Percentiles rank a stretch among this genome's conserved stretches.
Evolutionary conservation across 805 yeast species (phyloP).

Genomic region (Wickerhamiella allomyrinae): DNA sequence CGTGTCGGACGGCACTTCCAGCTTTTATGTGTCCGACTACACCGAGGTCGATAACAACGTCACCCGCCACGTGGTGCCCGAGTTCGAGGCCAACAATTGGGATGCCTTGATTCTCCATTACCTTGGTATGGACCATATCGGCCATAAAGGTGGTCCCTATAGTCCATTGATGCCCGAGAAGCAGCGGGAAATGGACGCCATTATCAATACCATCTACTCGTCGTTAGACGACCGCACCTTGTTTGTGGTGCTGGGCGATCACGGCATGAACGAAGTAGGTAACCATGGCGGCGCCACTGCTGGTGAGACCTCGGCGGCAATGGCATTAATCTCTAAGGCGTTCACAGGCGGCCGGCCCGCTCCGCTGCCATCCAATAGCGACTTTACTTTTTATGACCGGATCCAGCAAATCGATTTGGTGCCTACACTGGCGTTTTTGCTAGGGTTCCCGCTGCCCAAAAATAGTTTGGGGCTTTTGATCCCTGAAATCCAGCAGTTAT

Average conservation of each 20-base stretch:
- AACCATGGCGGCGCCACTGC: slow-evolving; percentile 91
- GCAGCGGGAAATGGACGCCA: slow-evolving; percentile 72
- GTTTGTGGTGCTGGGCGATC: slow-evolving; percentile 77
- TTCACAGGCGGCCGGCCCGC: slow-evolving; percentile 24
- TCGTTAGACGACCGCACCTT: slow-evolving; percentile 36
- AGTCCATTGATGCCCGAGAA: slow-evolving; percentile 70
- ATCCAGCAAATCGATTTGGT: slow-evolving; percentile 61
- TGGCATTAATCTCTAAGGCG: slow-evolving; percentile 53
- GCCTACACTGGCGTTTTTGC: slow-evolving; percentile 47
- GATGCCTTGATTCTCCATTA: slow-evolving; percentile 81
- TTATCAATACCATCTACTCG: slow-evolving; percentile 41
- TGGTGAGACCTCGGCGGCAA: slow-evolving; percentile 84
- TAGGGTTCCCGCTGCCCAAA: slow-evolving; percentile 54
- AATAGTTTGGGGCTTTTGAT: slow-evolving; percentile 65
- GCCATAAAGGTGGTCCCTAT: slow-evolving; percentile 88
- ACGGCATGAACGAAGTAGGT: slow-evolving; percentile 86
- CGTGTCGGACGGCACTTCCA: slow-evolving; percentile 70
- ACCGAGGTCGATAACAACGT: slow-evolving; percentile 90
- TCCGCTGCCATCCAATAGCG: slow-evolving; percentile 23
- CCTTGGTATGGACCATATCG: slow-evolving; percentile 90
- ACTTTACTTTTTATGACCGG: slow-evolving; percentile 38
- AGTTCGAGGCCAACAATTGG: slow-evolving; percentile 45
- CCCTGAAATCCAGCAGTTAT: slow-evolving; percentile 39
- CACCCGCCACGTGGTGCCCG: slow-evolving; percentile 63
- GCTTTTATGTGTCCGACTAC: slow-evolving; percentile 90